These are phyloP conservation scores for Mucor lusitanicus DNA, from an alignment of 371 early-diverging fungal genomes.

Conservation along the genomic window DNA sequence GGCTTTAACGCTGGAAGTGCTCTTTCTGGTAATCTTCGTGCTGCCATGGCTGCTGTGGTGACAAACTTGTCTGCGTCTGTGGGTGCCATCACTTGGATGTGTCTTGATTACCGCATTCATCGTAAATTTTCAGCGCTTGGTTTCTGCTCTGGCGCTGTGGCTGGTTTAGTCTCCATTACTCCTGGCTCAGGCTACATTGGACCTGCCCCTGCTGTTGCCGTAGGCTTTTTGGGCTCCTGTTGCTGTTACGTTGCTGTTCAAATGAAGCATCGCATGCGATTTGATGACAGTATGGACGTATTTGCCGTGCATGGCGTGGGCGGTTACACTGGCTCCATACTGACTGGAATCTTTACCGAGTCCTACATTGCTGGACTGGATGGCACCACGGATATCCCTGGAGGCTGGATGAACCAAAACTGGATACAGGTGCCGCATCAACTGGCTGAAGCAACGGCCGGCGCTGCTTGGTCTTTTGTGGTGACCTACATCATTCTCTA, in stretches of 20 bases:
- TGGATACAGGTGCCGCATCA: constrained; percentile 83
- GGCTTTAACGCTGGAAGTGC: constrained; percentile 92
- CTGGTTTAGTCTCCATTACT: constrained; percentile 93
- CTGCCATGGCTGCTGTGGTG: constrained; percentile 82
- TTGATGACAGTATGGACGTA: constrained; percentile 88
- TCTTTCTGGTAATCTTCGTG: constrained; percentile 77
- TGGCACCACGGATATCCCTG: constrained; percentile 63
- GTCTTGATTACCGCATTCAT: constrained; percentile 76
- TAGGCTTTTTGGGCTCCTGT: constrained; percentile 76
- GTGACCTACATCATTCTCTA: constrained; percentile 74
- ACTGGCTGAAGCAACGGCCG: constrained; percentile 74
- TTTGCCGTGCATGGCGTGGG: constrained; percentile 91
- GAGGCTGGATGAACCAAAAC: constrained; percentile 87
- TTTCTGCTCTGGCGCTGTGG: constrained; percentile 91
- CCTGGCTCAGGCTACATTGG: constrained; percentile 90
- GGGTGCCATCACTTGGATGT: constrained; percentile 85
- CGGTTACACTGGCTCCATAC: constrained; percentile 79
- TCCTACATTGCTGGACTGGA: constrained; percentile 72
- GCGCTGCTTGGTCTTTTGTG: constrained; percentile 79
- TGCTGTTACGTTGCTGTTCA: constrained; percentile 78
- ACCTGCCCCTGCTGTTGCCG: constrained; percentile 80
- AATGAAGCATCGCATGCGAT: constrained; percentile 78
- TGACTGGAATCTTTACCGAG: constrained; percentile 92
- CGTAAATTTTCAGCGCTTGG: constrained; percentile 84
- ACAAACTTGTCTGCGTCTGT: constrained; percentile 86